Evolutionary conservation across 2,329 filamentous ascomycete genomes (phyloP).

Genomic region (Botrytis elliptica): DNA sequence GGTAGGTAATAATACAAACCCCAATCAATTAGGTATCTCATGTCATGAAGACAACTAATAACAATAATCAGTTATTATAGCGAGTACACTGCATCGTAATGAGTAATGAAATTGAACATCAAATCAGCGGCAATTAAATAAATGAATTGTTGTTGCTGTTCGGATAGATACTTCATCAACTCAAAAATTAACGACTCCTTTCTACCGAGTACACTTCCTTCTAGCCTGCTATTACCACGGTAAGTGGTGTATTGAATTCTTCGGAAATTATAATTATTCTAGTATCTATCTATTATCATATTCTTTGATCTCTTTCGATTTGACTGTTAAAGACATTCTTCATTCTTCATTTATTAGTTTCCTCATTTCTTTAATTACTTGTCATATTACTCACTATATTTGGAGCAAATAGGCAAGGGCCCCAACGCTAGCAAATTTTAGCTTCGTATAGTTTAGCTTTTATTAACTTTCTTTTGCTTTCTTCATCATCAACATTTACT

Average conservation of each 20-base stretch:
- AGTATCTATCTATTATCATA: not conserved
- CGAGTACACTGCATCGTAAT: not conserved
- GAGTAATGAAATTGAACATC: not conserved
- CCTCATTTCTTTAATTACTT: not conserved
- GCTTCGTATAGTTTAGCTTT: conserved; percentile 3
- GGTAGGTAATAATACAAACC: not conserved
- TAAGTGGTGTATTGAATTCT: not conserved
- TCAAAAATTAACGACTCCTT: not conserved
- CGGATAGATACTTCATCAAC: not conserved
- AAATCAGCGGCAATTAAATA: not conserved
- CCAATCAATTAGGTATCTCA: not conserved
- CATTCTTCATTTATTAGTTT: not conserved
- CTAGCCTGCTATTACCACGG: no score
- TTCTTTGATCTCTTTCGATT: not conserved
- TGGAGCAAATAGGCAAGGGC: not conserved
- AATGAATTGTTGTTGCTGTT: not conserved
- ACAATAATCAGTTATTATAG: not conserved
- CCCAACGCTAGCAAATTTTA: conserved; percentile 12
- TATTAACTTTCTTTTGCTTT: not conserved
- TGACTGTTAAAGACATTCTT: not conserved
- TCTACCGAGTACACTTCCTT: not conserved
- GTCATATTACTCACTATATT: not conserved
- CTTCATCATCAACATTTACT: not conserved
- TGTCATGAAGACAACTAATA: not conserved
- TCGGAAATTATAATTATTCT: not conserved